phyloP scores from a whole-genome alignment of 371 early-diverging fungal species.

The Mucor saturninus region DNA sequence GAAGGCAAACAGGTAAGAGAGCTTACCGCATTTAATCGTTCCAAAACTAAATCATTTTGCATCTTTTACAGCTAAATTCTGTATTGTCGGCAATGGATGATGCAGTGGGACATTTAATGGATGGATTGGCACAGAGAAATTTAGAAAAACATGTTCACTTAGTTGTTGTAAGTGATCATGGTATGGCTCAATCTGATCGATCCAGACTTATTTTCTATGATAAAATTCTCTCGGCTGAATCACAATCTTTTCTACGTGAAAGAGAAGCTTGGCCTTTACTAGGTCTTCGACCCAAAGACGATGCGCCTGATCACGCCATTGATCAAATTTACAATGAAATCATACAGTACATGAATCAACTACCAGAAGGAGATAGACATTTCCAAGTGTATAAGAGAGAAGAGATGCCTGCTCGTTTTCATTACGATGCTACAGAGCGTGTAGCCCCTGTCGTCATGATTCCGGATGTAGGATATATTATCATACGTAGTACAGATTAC shows the following conservation, averaged over 20 bases:
- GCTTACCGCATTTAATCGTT: background rate
- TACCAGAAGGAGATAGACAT: slow-evolving; percentile 44
- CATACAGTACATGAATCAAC: slow-evolving; percentile 30
- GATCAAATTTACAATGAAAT: slow-evolving; percentile 43
- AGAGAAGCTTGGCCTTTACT: slow-evolving; percentile 44
- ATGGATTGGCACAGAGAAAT: slow-evolving; percentile 58
- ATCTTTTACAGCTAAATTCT: slow-evolving; percentile 51
- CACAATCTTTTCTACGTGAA: slow-evolving; percentile 28
- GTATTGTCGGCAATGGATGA: slow-evolving; percentile 69
- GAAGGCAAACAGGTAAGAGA: slow-evolving; percentile 51
- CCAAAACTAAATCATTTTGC: too few species aligned
- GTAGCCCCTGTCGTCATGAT: slow-evolving; percentile 77
- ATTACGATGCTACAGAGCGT: slow-evolving; percentile 62
- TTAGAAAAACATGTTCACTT: slow-evolving; percentile 73
- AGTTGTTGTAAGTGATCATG: slow-evolving; percentile 89
- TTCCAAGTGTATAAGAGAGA: slow-evolving; percentile 66
- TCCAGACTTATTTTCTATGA: slow-evolving; percentile 73
- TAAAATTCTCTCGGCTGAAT: slow-evolving; percentile 49
- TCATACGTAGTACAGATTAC: slow-evolving; percentile 24
- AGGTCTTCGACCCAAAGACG: slow-evolving; percentile 55
- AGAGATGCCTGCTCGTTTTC: slow-evolving; percentile 67
- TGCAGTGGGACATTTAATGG: slow-evolving; percentile 64
- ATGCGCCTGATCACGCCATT: slow-evolving; percentile 35
- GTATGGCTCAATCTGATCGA: slow-evolving; percentile 74
- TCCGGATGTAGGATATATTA: slow-evolving; percentile 65